These are phyloP conservation scores for Diddensiella santjacobensis DNA, from an alignment of 805 yeast species.

Conservation along the genomic window DNA sequence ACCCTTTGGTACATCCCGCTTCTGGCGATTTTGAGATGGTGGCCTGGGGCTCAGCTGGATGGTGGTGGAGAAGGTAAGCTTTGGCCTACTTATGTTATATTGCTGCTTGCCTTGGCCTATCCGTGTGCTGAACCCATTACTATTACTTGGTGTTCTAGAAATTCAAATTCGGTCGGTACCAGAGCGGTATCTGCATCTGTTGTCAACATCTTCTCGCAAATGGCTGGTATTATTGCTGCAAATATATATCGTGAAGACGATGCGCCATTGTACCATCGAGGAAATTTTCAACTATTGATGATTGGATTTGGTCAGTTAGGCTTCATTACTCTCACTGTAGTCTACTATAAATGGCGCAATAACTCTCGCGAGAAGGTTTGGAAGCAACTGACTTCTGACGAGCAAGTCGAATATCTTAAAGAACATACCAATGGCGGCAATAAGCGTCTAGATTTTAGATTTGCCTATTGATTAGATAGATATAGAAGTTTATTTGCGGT, in stretches of 20 bases:
- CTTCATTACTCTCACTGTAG: slow-evolving; percentile 23
- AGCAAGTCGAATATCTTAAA: slow-evolving; percentile 45
- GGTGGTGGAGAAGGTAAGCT: slow-evolving; percentile 21
- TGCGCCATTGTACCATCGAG: slow-evolving; percentile 56
- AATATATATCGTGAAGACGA: slow-evolving; percentile 57
- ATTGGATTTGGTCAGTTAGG: slow-evolving; percentile 11
- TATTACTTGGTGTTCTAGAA: slow-evolving; percentile 58
- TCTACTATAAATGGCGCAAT: slow-evolving; percentile 34
- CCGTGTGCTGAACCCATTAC: slow-evolving; percentile 48
- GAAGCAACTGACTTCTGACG: slow-evolving; percentile 47
- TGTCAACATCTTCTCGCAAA: slow-evolving; percentile 60
- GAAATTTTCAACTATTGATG: slow-evolving; percentile 40
- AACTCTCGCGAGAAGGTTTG: slow-evolving; percentile 41
- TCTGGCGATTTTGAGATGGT: slow-evolving; percentile 36
- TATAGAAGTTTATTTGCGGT: too few relatives aligned
- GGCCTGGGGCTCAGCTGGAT: slow-evolving; percentile 36
- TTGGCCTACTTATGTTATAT: slow-evolving; percentile 42
- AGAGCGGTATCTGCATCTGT: slow-evolving; percentile 62
- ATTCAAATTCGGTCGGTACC: slow-evolving; percentile 57
- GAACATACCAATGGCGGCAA: slow-evolving; percentile 52
- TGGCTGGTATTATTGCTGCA: slow-evolving; percentile 49
- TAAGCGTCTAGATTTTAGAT: slow-evolving; percentile 51
- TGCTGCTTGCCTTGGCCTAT: slow-evolving; percentile 25
- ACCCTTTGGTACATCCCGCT: slow-evolving; percentile 37
- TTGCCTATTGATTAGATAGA: slow-evolving; percentile 27